These are phyloP conservation scores for Senecio squalidus DNA, from an alignment of 140 eudicot genomes.

Conservation along the genomic window DNA sequence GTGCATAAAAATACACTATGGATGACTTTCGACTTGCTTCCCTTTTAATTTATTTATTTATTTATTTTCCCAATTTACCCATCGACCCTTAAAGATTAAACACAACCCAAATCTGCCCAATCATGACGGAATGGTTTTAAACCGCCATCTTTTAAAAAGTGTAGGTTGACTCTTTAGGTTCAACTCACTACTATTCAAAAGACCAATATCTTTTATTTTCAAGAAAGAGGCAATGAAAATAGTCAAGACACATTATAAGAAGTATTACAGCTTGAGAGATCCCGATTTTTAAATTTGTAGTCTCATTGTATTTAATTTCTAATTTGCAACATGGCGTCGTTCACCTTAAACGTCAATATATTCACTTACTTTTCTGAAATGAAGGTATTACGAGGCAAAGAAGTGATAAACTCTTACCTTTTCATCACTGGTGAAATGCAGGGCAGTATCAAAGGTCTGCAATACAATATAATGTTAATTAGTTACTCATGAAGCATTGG, in stretches of 20 bases:
- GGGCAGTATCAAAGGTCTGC: conserved; percentile 49
- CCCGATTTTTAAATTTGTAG: neutral
- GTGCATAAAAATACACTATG: neutral
- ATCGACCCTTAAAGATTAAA: neutral
- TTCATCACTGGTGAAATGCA: conserved; percentile 62
- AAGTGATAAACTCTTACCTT: conserved; percentile 30
- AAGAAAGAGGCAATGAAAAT: neutral
- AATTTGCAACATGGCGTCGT: neutral
- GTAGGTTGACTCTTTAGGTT: conserved; percentile 4
- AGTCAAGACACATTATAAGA: neutral
- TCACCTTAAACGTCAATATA: conserved; percentile 3
- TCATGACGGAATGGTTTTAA: neutral
- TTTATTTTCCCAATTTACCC: too few species aligned
- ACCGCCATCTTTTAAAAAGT: neutral
- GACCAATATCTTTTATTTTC: neutral
- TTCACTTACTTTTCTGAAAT: neutral
- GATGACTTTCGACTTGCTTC: neutral
- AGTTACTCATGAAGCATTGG: conserved; percentile 1
- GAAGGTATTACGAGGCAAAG: neutral
- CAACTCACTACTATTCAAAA: neutral
- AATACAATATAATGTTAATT: conserved; percentile 10
- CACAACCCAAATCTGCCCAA: neutral
- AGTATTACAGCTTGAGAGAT: neutral
- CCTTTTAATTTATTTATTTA: too few species aligned
- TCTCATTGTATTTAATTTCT: neutral